These are phyloP conservation scores for Porodaedalea pini DNA, from an alignment of 1,284 basidiomycete species.

Conservation along the genomic window DNA sequence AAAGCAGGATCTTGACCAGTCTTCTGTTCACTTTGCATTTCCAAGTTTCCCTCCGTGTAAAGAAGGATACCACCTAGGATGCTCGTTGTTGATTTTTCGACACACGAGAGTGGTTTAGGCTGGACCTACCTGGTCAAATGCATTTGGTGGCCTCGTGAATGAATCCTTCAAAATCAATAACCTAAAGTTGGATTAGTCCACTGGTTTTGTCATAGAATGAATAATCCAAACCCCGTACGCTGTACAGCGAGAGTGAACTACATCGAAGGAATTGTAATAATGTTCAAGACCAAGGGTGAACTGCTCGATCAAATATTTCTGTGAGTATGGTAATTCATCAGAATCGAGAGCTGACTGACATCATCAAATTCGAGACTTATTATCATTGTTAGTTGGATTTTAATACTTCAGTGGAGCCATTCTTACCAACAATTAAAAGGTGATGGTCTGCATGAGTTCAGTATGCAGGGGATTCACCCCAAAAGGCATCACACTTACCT, in stretches of 20 bases:
- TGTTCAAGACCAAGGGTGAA: conserved; percentile 22
- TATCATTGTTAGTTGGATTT: not conserved
- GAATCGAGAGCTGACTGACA: conserved; percentile 6
- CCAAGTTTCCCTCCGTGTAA: conserved; percentile 22
- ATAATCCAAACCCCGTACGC: conserved; percentile 18
- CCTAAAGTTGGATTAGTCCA: conserved; percentile 8
- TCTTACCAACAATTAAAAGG: conserved; percentile 23
- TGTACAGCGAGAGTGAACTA: conserved; percentile 21
- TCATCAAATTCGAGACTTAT: conserved; percentile 21
- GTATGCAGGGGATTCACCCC: not conserved
- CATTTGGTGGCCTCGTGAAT: conserved; percentile 21
- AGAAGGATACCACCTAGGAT: conserved; percentile 21
- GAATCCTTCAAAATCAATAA: conserved; percentile 21
- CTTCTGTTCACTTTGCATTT: conserved; percentile 21
- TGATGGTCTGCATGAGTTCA: conserved; percentile 10
- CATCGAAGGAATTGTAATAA: conserved; percentile 22
- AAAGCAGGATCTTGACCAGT: conserved; percentile 15
- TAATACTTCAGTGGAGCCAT: too few species aligned
- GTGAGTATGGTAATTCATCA: not conserved
- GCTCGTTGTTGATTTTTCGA: not conserved
- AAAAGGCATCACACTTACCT: conserved; percentile 6
- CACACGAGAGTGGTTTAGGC: not conserved
- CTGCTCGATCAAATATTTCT: conserved; percentile 6
- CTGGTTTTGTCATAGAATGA: not conserved
- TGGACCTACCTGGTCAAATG: conserved; percentile 20